Conservation (phyloP, 306 rosid species). For the Crotalaria pallida region DNA sequence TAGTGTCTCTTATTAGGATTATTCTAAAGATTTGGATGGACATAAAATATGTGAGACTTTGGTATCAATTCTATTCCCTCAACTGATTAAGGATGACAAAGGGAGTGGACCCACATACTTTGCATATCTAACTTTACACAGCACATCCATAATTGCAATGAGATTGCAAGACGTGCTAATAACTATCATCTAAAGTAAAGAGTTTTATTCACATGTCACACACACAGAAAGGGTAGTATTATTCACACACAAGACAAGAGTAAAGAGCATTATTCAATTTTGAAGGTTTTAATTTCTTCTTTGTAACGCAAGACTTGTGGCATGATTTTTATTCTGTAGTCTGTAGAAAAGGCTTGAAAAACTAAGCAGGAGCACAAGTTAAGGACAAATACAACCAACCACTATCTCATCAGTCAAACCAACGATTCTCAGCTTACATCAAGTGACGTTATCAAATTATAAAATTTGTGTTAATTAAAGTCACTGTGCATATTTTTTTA, state of each 20-base stretch:
- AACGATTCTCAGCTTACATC: not conserved
- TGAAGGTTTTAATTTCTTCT: not conserved
- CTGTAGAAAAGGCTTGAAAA: not conserved
- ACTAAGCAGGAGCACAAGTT: not conserved
- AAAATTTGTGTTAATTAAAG: not conserved
- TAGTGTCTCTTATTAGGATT: too few species aligned
- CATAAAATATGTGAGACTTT: not conserved
- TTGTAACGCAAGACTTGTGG: not conserved
- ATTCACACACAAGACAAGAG: too few species aligned
- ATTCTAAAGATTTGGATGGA: too few species aligned
- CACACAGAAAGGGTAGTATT: not conserved
- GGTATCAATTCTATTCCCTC: not conserved
- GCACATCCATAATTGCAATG: not conserved
- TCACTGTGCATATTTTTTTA: too few species aligned
- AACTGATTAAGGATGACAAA: not conserved
- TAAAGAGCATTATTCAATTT: too few species aligned
- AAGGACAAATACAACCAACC: not conserved
- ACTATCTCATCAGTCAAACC: not conserved
- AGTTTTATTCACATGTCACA: too few species aligned
- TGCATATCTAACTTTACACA: not conserved
- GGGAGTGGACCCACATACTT: conserved; percentile 4
- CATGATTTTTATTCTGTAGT: not conserved
- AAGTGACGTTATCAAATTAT: not conserved
- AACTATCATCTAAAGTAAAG: not conserved
- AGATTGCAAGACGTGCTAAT: not conserved